phyloP scores from a whole-genome alignment of 164 flowering plant species.

The Liquidambar formosana region DNA sequence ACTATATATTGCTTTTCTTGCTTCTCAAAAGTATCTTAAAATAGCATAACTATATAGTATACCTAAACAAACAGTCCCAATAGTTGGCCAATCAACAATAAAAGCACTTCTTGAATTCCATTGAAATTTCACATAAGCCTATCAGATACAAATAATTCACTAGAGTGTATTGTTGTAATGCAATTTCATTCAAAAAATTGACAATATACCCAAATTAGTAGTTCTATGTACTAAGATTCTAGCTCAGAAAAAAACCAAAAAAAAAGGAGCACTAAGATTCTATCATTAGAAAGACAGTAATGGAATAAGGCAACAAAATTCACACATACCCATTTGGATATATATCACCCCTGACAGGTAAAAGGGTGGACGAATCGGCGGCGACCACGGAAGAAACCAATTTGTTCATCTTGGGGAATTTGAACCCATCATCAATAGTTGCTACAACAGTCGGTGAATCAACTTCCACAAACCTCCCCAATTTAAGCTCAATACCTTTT shows the following conservation, averaged over 20 bases:
- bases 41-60: background rate
- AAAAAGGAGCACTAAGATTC: background rate
- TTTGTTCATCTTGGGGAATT: constrained; percentile 12
- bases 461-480: constrained; percentile 49
- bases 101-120: background rate
- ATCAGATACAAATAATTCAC: background rate
- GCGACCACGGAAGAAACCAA: constrained; percentile 20
- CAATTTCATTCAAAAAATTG: background rate
- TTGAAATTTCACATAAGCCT: too few relatives aligned
- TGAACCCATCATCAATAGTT: constrained; percentile 7
- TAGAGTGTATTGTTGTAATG: background rate
- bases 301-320: background rate
- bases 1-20: too few relatives aligned
- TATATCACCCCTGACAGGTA: constrained; percentile 62
- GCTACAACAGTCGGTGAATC: constrained; percentile 12
- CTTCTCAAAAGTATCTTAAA: background rate
- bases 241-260: too few relatives aligned
- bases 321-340: constrained; percentile 77
- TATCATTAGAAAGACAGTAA: background rate
- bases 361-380: constrained; percentile 44
- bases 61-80: background rate
- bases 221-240: background rate
- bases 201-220: too few relatives aligned
- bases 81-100: background rate
- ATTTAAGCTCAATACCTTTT: constrained; percentile 38